phyloP scores from a whole-genome alignment of 1,284 basidiomycete species.

The Tylopilus sp. region DNA sequence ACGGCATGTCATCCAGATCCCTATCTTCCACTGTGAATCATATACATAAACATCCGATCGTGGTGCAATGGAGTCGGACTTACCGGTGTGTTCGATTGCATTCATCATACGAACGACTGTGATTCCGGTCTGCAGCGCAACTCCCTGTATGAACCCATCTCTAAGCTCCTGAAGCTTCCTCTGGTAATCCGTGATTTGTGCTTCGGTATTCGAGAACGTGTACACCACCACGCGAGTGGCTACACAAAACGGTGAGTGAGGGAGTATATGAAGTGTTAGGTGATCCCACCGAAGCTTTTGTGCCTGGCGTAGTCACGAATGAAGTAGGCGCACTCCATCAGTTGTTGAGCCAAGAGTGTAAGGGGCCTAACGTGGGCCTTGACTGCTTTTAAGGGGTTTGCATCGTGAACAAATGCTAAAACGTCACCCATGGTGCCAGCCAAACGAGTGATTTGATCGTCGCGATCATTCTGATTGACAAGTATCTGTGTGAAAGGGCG shows the following conservation, averaged over 20 bases:
- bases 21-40: background rate
- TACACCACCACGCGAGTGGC: background rate
- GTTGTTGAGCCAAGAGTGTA: background rate
- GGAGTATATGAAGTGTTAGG: background rate
- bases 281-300: background rate
- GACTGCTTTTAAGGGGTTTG: background rate
- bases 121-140: background rate
- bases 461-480: background rate
- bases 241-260: background rate
- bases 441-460: background rate
- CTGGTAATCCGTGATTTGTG: background rate
- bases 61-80: background rate
- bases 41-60: too few species aligned
- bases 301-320: background rate
- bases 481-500: background rate
- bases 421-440: background rate
- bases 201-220: background rate
- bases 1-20: background rate
- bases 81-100: background rate
- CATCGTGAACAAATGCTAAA: background rate
- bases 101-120: slow-evolving; percentile 1
- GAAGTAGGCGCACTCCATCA: slow-evolving; percentile 7
- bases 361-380: background rate
- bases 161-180: background rate
- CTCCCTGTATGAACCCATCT: background rate